These are phyloP conservation scores for Dunaliella primolecta DNA, from an alignment of 139 green algal species.

Conservation along the genomic window DNA sequence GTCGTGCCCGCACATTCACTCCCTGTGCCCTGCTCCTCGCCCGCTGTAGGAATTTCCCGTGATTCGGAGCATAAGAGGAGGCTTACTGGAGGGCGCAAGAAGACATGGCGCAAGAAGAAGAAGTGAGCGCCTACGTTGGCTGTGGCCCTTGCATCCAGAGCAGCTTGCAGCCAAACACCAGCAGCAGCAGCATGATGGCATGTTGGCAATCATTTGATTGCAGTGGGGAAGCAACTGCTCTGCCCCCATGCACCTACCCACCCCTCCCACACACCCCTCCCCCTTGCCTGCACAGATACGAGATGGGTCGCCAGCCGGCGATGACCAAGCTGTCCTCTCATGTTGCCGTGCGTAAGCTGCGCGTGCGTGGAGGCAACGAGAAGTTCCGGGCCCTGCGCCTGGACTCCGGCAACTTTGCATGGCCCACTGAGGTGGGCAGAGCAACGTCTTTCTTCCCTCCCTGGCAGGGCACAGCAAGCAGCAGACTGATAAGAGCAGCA, in stretches of 20 bases:
- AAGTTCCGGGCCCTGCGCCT: slow-evolving; percentile 98
- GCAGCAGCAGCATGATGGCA: neutral
- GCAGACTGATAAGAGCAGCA: no score
- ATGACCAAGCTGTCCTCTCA: slow-evolving; percentile 95
- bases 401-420: slow-evolving; percentile 96
- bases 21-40: neutral
- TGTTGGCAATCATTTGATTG: neutral
- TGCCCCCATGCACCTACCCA: neutral
- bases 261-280: neutral
- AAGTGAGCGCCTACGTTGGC: slow-evolving; percentile 73
- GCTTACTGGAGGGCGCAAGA: slow-evolving; percentile 93
- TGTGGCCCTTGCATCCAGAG: neutral
- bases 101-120: slow-evolving; percentile 96
- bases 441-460: neutral
- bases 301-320: slow-evolving; percentile 91
- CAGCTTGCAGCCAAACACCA: neutral
- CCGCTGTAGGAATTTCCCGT: slow-evolving; percentile 91
- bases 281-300: slow-evolving; percentile 92
- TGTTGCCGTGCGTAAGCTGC: slow-evolving; percentile 84
- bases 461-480: neutral
- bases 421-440: slow-evolving; percentile 64
- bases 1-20: no score
- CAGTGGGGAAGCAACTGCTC: neutral
- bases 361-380: slow-evolving; percentile 91
- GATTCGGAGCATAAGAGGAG: slow-evolving; percentile 97